Percentiles rank a stretch among this genome's conserved stretches.
Conservation (phyloP, 148 eudicot genomes). For the Chenopodium formosanum region DNA sequence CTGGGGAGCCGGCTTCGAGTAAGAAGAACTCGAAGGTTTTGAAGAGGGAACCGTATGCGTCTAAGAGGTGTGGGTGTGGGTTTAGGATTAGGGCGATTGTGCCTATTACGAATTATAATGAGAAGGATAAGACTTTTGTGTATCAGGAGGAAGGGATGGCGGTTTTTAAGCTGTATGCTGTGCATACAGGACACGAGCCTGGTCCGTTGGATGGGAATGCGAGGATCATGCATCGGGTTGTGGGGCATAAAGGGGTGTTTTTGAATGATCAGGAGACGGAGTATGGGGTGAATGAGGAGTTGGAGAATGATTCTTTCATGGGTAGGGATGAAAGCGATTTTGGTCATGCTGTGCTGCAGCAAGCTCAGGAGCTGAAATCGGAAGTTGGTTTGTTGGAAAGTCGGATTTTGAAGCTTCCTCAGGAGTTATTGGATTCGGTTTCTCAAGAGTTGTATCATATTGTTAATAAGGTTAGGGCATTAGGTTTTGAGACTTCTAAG, state of each 20-base stretch:
- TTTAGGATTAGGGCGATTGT: conserved; percentile 94
- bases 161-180: conserved; percentile 90
- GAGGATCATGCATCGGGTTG: conserved; percentile 92
- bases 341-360: conserved; percentile 58
- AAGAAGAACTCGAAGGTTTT: conserved; percentile 66
- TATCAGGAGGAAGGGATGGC: conserved; percentile 92
- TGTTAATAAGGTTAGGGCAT: conserved; percentile 61
- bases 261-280: conserved; percentile 69
- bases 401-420: conserved; percentile 52
- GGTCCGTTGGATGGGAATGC: conserved; percentile 98
- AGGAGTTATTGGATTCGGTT: conserved; percentile 52
- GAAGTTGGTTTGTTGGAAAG: conserved; percentile 67
- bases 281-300: conserved; percentile 73
- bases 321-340: conserved; percentile 60
- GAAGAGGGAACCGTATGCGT: conserved; percentile 90
- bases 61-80: conserved; percentile 93
- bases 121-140: conserved; percentile 92
- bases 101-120: conserved; percentile 84
- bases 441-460: conserved; percentile 69
- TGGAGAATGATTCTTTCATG: conserved; percentile 52
- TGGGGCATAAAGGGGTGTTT: conserved; percentile 78
- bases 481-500: conserved; percentile 65
- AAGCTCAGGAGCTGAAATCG: conserved; percentile 64
- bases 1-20: conserved; percentile 77
- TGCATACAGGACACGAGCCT: conserved; percentile 95